Base-by-base conservation (phyloP, 139 green algal species). In the Edaphochlamys debaryana region DNA sequence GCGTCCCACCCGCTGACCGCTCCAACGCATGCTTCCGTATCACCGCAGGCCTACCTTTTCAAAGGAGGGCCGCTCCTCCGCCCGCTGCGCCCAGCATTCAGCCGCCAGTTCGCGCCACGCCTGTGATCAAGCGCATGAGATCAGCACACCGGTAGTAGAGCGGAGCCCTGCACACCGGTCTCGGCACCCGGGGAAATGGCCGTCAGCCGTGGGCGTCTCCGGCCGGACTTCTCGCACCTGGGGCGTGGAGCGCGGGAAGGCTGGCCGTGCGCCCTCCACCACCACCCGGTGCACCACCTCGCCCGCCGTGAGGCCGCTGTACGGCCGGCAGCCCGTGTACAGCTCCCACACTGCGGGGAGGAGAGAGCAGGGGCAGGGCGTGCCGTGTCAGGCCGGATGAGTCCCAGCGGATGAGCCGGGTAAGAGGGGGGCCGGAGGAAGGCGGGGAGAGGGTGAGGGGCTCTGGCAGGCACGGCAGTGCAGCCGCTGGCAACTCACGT, bases 231-330 rank as follows among this genome's bases (percentile, higher is more conserved):
- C n/a, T n/a, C n/a, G n/a, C n/a, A n/a, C n/a, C n/a, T n/a, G 38
- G 6, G 48, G n/a, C 54, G 60, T 58, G 29, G 40, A 50, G 62
- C 69, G 54, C n/a, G 69, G 60, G 69, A 80, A 81, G 50, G 75
- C 32, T n/a, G 85, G 85, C 30, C 85, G 78, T 34, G 32, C 56
- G 30, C 70, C 63, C 8, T 36, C 30, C 62, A 82, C 75, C 37
- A 86, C 78, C 34, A 89, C 85, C 23, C 38, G 42, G 27, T 86
- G 79, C 34, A 89, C 78, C 27, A 89, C 75, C 58, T 89, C 85
- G 29, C 78, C 72, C 60, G 81, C 50, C 17, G 38, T 78, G 27
- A 86, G 71, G 37, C 66, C 73, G 41, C 32, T 20, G 69, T 86
- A 89, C 20, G 85, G 77, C 40, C 80, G 79, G 32, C 56, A 67